Conservation (phyloP, 352 stramenopile species). For the Phytophthora parvispora region DNA sequence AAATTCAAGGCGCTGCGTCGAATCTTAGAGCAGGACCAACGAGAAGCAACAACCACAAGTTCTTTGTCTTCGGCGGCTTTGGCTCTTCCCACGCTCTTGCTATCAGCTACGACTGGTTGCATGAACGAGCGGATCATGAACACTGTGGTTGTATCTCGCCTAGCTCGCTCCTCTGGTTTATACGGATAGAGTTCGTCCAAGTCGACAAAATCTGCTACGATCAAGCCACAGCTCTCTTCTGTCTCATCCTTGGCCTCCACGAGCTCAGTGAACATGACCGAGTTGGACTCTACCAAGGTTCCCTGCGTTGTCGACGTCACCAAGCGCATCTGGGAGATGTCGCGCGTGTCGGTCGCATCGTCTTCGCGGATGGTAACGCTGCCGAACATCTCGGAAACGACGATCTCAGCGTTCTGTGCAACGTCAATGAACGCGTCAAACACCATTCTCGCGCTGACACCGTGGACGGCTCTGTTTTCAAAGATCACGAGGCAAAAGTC, state of each 20-base stretch:
- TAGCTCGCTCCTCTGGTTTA: slow-evolving; percentile 32
- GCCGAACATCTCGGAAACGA: slow-evolving; percentile 59
- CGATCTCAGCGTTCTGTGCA: slow-evolving; percentile 60
- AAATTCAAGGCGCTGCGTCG: slow-evolving; percentile 18
- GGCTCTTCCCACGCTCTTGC: not conserved
- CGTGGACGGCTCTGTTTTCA: slow-evolving; percentile 38
- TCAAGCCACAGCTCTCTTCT: slow-evolving; percentile 17
- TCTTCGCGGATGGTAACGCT: slow-evolving; percentile 61
- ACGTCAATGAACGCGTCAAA: slow-evolving; percentile 55
- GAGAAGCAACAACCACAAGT: slow-evolving; percentile 29
- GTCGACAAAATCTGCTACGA: slow-evolving; percentile 42
- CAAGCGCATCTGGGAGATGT: slow-evolving; percentile 51
- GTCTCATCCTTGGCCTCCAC: slow-evolving; percentile 4
- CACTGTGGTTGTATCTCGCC: slow-evolving; percentile 42
- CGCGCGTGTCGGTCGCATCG: slow-evolving; percentile 42
- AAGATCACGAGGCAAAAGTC: slow-evolving; percentile 46
- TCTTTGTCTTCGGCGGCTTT: slow-evolving; percentile 15
- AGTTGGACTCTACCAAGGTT: slow-evolving; percentile 30
- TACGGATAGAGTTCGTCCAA: slow-evolving; percentile 58
- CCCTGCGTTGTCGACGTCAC: slow-evolving; percentile 37
- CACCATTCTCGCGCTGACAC: slow-evolving; percentile 29
- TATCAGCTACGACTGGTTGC: not conserved
- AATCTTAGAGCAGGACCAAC: slow-evolving; percentile 34
- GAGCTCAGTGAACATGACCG: slow-evolving; percentile 29
- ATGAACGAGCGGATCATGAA: slow-evolving; percentile 31